Percentiles rank a stretch among this genome's conserved stretches.
Conservation (phyloP, 2,329 filamentous ascomycete species). For the Fusarium staphyleae region DNA sequence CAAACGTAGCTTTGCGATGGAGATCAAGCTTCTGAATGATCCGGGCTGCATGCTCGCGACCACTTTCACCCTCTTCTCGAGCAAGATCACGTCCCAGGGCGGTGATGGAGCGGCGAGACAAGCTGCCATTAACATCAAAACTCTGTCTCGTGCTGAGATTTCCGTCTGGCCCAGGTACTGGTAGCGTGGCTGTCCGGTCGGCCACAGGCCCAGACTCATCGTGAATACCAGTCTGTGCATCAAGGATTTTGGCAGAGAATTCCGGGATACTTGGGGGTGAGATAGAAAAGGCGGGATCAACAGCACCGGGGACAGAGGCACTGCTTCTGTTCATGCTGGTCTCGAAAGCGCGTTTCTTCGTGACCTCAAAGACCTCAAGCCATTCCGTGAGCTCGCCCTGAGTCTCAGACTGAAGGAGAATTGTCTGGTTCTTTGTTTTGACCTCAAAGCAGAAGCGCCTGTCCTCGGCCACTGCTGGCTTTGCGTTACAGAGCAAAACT, state of each 20-base stretch:
- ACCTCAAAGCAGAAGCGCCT: constrained; percentile 97
- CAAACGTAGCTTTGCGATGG: constrained; percentile 77
- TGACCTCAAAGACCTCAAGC: constrained; percentile 91
- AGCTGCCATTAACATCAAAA: constrained; percentile 68
- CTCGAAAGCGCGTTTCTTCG: constrained; percentile 91
- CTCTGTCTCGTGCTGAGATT: constrained; percentile 67
- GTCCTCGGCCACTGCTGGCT: constrained; percentile 90
- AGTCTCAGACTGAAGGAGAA: constrained; percentile 91
- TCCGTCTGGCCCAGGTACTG: constrained; percentile 66
- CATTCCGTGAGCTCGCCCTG: constrained; percentile 92
- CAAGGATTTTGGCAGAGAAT: constrained; percentile 81
- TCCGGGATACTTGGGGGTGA: constrained; percentile 87
- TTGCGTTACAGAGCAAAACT: constrained; percentile 90
- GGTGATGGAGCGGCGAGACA: constrained; percentile 64
- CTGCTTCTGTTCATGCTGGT: constrained; percentile 64
- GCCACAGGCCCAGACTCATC: constrained; percentile 52
- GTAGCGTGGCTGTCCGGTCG: constrained; percentile 71
- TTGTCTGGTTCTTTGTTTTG: constrained; percentile 93
- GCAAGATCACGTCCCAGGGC: constrained; percentile 55
- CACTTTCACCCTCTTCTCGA: constrained; percentile 75
- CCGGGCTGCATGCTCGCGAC: constrained; percentile 81
- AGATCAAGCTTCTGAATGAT: constrained; percentile 94
- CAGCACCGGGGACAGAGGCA: constrained; percentile 54
- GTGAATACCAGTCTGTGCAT: constrained; percentile 67
- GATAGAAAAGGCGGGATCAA: constrained; percentile 87